Evolutionary conservation across 371 early-diverging fungal genomes (phyloP).

Genomic region (Rhizopus stolonifer): DNA sequence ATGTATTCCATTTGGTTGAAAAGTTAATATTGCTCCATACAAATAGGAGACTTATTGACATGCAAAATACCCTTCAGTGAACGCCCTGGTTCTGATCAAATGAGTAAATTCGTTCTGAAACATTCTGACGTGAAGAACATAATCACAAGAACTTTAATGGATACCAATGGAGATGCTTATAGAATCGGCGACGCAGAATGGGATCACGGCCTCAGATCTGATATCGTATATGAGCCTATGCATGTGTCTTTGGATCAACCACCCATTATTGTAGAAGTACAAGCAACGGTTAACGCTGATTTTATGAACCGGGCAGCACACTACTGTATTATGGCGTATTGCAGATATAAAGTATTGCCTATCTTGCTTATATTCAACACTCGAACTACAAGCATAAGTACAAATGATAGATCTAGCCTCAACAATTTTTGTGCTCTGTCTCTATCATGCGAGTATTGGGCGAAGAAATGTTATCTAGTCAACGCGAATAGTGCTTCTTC

Average conservation of each 20-base stretch:
- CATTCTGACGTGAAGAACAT: slow-evolving; percentile 20
- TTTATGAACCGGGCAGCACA: slow-evolving; percentile 18
- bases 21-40: slow-evolving; percentile 14
- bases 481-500: slow-evolving; percentile 10
- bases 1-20: slow-evolving; percentile 14
- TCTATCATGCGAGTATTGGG: slow-evolving; percentile 19
- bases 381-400: slow-evolving; percentile 11
- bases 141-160: slow-evolving; percentile 9
- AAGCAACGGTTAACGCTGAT: slow-evolving; percentile 16
- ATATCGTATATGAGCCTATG: slow-evolving; percentile 13
- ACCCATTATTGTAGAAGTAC: slow-evolving; percentile 17
- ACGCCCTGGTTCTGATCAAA: slow-evolving; percentile 12
- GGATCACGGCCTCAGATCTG: slow-evolving; percentile 14
- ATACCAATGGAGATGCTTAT: slow-evolving; percentile 17
- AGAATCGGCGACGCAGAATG: slow-evolving; percentile 17
- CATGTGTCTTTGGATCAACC: slow-evolving; percentile 15
- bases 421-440: slow-evolving; percentile 13
- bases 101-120: slow-evolving; percentile 19
- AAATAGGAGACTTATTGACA: slow-evolving; percentile 17
- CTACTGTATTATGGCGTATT: slow-evolving; percentile 19
- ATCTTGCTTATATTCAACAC: slow-evolving; percentile 2
- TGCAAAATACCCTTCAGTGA: slow-evolving; percentile 15
- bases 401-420: slow-evolving; percentile 4
- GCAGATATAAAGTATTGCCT: slow-evolving; percentile 12
- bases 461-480: slow-evolving; percentile 15